A percentile compares a stretch with the other conserved stretches of the same genome.
phyloP scores from a whole-genome alignment of 192 early-diverging fungal genomes.

The Coemansia sp. region DNA sequence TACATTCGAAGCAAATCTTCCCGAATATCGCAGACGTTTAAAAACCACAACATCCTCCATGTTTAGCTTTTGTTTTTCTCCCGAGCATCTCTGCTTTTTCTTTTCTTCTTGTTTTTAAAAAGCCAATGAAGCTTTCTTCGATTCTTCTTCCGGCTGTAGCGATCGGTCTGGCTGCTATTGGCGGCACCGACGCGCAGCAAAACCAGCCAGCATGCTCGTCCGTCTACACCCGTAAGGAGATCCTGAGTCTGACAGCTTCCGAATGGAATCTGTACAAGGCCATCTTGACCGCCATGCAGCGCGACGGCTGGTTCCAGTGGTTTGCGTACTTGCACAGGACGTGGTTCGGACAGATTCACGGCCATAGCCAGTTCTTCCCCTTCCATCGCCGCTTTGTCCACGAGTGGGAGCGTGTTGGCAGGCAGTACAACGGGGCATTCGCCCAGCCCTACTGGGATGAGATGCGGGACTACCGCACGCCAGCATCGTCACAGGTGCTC shows the following conservation, averaged over 20 bases:
- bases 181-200: slow-evolving; percentile 33
- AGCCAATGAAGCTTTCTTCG: slow-evolving; percentile 35
- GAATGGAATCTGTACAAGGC: slow-evolving; percentile 28
- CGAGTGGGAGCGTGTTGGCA: slow-evolving; percentile 51
- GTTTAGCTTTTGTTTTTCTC: background rate
- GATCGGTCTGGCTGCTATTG: slow-evolving; percentile 29
- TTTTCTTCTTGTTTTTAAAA: background rate
- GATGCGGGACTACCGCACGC: slow-evolving; percentile 48
- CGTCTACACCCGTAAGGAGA: slow-evolving; percentile 48
- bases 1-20: background rate
- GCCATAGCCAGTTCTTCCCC: slow-evolving; percentile 54
- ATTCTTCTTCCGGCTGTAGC: slow-evolving; percentile 21
- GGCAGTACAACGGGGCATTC: slow-evolving; percentile 32
- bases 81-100: background rate
- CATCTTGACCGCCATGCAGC: slow-evolving; percentile 41
- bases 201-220: slow-evolving; percentile 41
- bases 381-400: slow-evolving; percentile 55
- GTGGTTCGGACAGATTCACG: slow-evolving; percentile 49
- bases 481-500: slow-evolving; percentile 33
- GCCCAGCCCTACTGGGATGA: slow-evolving; percentile 56
- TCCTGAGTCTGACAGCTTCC: slow-evolving; percentile 36
- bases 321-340: slow-evolving; percentile 42
- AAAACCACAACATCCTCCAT: background rate
- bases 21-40: background rate
- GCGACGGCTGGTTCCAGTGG: slow-evolving; percentile 50